Conservation (phyloP, 2,329 filamentous ascomycete species). For the Fusarium brachygibbosum region DNA sequence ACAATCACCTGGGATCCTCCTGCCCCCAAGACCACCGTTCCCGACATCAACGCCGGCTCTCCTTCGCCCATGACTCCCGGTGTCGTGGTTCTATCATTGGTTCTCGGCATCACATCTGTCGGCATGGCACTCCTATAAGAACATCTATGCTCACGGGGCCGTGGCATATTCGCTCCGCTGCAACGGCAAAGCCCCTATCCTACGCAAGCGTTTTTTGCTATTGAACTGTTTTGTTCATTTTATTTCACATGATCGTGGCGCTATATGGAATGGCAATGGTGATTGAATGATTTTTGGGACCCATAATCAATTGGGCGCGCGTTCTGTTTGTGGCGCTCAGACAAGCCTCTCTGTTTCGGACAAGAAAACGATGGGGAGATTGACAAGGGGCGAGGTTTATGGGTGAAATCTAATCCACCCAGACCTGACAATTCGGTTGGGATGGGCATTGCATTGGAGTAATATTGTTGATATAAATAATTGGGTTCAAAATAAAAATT, state of each 20-base stretch:
- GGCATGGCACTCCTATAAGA: conserved; percentile 43
- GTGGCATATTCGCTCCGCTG: neutral
- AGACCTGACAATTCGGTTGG: conserved; percentile 1
- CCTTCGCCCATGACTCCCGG: conserved; percentile 41
- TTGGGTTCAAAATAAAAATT: neutral
- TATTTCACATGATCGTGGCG: conserved; percentile 32
- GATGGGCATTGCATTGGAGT: conserved; percentile 29
- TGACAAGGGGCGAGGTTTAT: conserved; percentile 4
- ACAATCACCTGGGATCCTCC: conserved; percentile 42
- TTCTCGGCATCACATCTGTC: conserved; percentile 44
- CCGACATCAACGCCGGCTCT: conserved; percentile 42
- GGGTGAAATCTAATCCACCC: neutral
- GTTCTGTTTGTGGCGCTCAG: conserved; percentile 43
- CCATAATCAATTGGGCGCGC: conserved; percentile 23
- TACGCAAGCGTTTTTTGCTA: conserved; percentile 13
- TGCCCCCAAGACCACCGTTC: conserved; percentile 38
- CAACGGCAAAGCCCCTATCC: neutral
- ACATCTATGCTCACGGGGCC: neutral
- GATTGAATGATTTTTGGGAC: conserved; percentile 17
- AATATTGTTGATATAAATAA: conserved; percentile 12
- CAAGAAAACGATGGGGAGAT: conserved; percentile 20
- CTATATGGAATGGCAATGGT: conserved; percentile 28
- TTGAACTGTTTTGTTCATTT: conserved; percentile 20
- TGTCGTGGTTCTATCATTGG: conserved; percentile 43
- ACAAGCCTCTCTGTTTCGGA: conserved; percentile 34